These are phyloP conservation scores for Bombardia bombarda DNA, from an alignment of 495 filamentous ascomycete species.

Conservation along the genomic window DNA sequence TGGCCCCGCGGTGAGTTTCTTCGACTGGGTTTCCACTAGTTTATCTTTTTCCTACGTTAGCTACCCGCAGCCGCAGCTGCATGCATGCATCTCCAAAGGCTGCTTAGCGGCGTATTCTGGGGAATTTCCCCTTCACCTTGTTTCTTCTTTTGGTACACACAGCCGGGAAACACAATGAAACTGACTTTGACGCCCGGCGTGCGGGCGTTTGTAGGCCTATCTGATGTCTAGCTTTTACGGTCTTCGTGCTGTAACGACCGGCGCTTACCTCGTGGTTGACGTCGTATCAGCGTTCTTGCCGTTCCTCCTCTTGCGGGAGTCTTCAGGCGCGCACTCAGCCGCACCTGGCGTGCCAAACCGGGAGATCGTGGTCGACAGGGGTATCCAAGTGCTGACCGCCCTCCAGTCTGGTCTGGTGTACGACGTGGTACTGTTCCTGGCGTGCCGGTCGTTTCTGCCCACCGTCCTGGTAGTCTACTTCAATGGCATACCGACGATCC, in stretches of 20 bases:
- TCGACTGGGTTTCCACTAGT: neutral
- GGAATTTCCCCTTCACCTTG: neutral
- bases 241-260: conserved; percentile 48
- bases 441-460: conserved; percentile 59
- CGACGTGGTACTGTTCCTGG: conserved; percentile 53
- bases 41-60: neutral
- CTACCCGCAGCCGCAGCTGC: conserved; percentile 5
- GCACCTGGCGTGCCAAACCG: conserved; percentile 55
- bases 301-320: conserved; percentile 59
- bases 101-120: conserved; percentile 2
- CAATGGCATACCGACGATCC: conserved; percentile 54
- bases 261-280: conserved; percentile 53
- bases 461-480: conserved; percentile 62
- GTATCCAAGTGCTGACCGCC: conserved; percentile 54
- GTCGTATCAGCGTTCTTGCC: conserved; percentile 59
- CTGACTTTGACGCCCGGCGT: conserved; percentile 14
- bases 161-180: too few species aligned
- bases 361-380: conserved; percentile 58
- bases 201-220: conserved; percentile 43
- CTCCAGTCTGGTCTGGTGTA: conserved; percentile 61
- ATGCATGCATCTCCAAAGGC: neutral
- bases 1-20: conserved; percentile 53
- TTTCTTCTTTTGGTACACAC: neutral
- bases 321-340: conserved; percentile 52
- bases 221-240: conserved; percentile 69